Evolutionary conservation across 139 green algal genomes (phyloP), one percentile per base, ranked within the genome.

Genomic region (Coelastrella sp.): DNA sequence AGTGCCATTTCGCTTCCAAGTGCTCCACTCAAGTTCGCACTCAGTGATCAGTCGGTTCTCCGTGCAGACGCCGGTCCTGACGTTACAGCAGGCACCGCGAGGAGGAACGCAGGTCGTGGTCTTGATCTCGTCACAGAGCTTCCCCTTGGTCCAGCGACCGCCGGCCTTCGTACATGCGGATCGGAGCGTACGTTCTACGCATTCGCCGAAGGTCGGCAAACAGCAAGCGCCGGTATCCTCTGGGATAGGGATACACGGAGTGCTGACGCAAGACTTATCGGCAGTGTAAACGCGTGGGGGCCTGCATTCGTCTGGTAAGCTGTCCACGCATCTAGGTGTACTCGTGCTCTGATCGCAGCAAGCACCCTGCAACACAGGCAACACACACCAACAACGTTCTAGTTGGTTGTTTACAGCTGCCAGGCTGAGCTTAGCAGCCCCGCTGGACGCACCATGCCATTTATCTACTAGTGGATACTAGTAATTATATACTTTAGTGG

Each of bases 291-390:
- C 47, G 13, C 57, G 32, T 58, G 82, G 64, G 32, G 54, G 14
- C 14, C 8, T 11, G 82, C 82, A 79, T 7, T 56, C 60, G 16
- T 57, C 64, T 54, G 71, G 64, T 10, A 86, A 59, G 80, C 11
- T 32, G 47, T 86, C 23, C 7, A 4, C 19, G 80, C 80, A 86
- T 13, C n/a, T 73, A n/a, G n/a, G n/a, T 19, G 80, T 19, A 23
- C 19, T 14, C n/a, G 11, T 10, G 17, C 8, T n/a, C n/a, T n/a
- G n/a, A 56, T 86, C 32, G n/a, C 80, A 86, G 80, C 80, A 86
- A 5, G 80, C 80, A 75, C 80, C 80, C 80, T 86, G 80, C 80
- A 60, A n/a, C n/a, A n/a, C n/a, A n/a, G n/a, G n/a, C n/a, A n/a
- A n/a, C n/a, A n/a, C n/a, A n/a, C n/a, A n/a, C n/a, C n/a, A n/a